Percentiles rank a stretch among this genome's conserved stretches.
These are phyloP conservation scores for Globisporangium echinulatum DNA, from an alignment of 352 stramenopile species.

Conservation along the genomic window DNA sequence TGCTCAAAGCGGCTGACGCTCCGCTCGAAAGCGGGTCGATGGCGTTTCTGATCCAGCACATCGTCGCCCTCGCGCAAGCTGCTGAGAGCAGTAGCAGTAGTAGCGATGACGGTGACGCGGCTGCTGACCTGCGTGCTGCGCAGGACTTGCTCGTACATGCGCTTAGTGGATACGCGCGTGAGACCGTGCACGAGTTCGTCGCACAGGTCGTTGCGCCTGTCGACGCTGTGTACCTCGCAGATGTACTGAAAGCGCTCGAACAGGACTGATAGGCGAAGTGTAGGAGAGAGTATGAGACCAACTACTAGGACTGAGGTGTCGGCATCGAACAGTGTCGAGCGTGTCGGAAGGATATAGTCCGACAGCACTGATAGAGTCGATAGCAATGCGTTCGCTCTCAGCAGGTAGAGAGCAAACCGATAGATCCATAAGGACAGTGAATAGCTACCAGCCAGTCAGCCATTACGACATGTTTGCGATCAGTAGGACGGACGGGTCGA, in stretches of 20 bases:
- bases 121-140: too few species aligned
- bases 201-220: constrained; percentile 31
- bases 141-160: constrained; percentile 29
- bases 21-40: constrained; percentile 29
- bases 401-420: background rate
- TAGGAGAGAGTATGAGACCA: too few species aligned
- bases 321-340: too few species aligned
- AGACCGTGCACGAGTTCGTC: constrained; percentile 40
- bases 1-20: constrained; percentile 17
- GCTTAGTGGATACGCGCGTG: constrained; percentile 30
- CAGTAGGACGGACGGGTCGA: too few species aligned
- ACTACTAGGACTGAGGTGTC: too few species aligned
- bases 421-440: background rate
- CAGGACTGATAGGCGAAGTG: background rate
- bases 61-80: constrained; percentile 19
- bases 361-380: background rate
- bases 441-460: too few species aligned
- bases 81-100: constrained; percentile 9
- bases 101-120: constrained; percentile 1
- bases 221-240: constrained; percentile 27
- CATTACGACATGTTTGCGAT: too few species aligned
- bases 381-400: background rate
- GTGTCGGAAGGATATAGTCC: too few species aligned
- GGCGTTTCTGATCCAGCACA: constrained; percentile 41
- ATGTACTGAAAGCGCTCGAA: constrained; percentile 31